Evolutionary conservation across 345 rosid genomes (phyloP).

Genomic region (Lumnitzera littorea): DNA sequence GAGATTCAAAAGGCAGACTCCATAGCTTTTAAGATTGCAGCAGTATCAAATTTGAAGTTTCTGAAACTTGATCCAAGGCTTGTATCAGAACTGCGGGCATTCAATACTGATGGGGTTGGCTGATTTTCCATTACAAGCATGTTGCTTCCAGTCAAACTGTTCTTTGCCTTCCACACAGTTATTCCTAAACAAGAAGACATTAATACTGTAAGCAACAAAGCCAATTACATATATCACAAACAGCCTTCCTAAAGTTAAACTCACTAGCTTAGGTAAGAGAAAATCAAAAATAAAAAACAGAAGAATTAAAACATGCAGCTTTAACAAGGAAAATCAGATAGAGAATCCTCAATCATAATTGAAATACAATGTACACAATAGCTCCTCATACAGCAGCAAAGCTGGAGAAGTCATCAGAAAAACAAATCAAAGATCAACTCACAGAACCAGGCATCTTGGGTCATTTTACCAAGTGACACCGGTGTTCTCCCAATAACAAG

Average conservation of each 20-base stretch:
- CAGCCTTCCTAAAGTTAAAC: not conserved
- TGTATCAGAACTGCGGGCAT: conserved; percentile 37
- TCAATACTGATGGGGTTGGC: conserved; percentile 27
- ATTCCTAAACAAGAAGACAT: conserved; percentile 28
- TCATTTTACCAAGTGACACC: no score
- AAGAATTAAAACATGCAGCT: no score
- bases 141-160: conserved; percentile 37
- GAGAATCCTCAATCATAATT: no score
- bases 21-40: conserved; percentile 59
- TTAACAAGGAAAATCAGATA: no score
- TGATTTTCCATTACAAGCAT: conserved; percentile 38
- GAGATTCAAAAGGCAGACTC: conserved; percentile 37
- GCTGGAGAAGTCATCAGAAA: not conserved
- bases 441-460: no score
- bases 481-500: no score
- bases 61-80: conserved; percentile 57
- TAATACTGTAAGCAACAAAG: not conserved
- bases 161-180: conserved; percentile 80
- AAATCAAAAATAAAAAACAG: no score
- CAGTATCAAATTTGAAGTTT: conserved; percentile 55
- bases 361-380: no score
- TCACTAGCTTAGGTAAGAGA: no score
- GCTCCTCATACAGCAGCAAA: no score
- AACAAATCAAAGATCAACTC: not conserved
- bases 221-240: not conserved